Evolutionary conservation across 2,329 filamentous ascomycete genomes (phyloP).

Genomic region (Leptosphaerulina australis): DNA sequence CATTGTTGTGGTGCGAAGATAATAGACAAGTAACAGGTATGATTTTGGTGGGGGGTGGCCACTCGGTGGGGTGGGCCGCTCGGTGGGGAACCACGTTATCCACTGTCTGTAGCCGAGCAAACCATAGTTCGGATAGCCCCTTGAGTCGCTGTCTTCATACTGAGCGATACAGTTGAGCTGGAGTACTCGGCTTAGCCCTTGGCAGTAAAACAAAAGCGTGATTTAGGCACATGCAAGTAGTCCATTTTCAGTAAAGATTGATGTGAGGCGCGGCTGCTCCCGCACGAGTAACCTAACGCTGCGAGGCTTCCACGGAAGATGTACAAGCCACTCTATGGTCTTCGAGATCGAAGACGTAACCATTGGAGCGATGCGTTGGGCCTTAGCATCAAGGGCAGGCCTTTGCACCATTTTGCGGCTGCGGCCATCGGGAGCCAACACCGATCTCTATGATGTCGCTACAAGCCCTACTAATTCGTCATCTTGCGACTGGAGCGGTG

Average conservation of each 20-base stretch:
- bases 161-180: too few species aligned
- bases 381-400: background rate
- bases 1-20: too few species aligned
- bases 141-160: too few species aligned
- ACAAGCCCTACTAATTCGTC: constrained; percentile 7
- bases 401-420: background rate
- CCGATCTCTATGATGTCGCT: constrained; percentile 1
- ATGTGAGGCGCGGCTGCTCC: constrained; percentile 17
- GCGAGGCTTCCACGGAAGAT: background rate
- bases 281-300: background rate
- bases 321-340: background rate
- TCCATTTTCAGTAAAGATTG: constrained; percentile 18
- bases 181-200: too few species aligned
- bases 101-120: too few species aligned
- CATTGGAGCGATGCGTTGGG: background rate
- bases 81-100: too few species aligned
- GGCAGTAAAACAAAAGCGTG: too few species aligned
- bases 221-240: background rate
- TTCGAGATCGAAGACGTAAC: too few species aligned
- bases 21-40: too few species aligned
- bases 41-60: too few species aligned
- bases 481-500: constrained; percentile 8
- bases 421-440: background rate
- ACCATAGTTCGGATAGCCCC: too few species aligned
- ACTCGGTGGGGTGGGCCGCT: too few species aligned